Conservation (phyloP, 169 alveolate genomes). For the Blepharisma undulans region DNA sequence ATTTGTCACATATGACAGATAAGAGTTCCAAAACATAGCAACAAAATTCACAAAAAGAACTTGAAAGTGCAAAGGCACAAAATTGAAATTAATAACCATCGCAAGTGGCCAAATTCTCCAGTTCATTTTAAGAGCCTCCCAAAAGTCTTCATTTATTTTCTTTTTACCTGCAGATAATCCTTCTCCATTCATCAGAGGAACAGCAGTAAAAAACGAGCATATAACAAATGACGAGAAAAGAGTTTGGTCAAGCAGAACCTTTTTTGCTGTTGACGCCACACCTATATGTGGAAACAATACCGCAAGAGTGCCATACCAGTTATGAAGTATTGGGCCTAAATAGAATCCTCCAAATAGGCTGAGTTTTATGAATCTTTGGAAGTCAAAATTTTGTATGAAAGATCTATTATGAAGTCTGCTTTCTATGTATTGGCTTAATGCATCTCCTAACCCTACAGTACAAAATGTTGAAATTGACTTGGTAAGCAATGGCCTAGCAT, state of each 20-base stretch:
- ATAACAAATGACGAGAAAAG: neutral
- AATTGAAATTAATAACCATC: slow-evolving; percentile 20
- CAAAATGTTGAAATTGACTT: slow-evolving; percentile 8
- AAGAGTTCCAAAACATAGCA: slow-evolving; percentile 44
- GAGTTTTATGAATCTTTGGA: neutral
- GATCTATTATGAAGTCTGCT: neutral
- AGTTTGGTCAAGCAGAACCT: slow-evolving; percentile 23
- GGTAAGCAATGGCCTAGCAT: neutral
- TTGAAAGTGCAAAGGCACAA: slow-evolving; percentile 38
- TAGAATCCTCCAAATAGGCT: slow-evolving; percentile 37
- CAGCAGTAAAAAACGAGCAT: neutral
- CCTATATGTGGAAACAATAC: neutral
- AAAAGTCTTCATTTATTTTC: slow-evolving; percentile 22
- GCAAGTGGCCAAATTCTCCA: slow-evolving; percentile 41
- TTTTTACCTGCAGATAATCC: neutral
- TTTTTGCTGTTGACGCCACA: neutral
- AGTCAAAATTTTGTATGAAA: neutral
- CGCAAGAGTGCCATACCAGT: slow-evolving; percentile 31
- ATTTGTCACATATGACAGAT: slow-evolving; percentile 37
- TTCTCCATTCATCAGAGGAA: neutral
- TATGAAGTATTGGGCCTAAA: slow-evolving; percentile 17
- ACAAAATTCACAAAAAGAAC: slow-evolving; percentile 25
- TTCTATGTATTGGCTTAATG: neutral
- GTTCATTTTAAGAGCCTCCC: slow-evolving; percentile 37
- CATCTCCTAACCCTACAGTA: neutral